Percentiles rank a stretch among this genome's conserved stretches.
Conservation (phyloP, 2,329 filamentous ascomycete species). For the Venturia effusa region DNA sequence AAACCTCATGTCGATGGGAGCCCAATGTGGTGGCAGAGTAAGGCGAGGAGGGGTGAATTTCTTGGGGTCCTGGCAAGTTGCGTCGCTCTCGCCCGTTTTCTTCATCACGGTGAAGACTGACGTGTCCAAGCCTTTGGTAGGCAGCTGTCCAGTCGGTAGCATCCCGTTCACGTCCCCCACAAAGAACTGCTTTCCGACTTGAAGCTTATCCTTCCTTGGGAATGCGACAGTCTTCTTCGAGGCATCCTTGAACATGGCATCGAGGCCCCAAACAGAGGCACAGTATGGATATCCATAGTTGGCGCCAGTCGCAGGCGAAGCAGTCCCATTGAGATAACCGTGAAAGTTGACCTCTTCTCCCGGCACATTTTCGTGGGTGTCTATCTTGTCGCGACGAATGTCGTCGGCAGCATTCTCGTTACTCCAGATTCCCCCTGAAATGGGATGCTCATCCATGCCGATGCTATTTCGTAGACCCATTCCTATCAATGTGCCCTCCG, state of each 20-base stretch:
- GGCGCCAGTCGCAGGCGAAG: slow-evolving; percentile 28
- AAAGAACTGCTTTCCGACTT: slow-evolving; percentile 40
- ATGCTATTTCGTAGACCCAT: slow-evolving; percentile 68
- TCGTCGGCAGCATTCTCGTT: slow-evolving; percentile 65
- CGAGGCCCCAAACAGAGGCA: slow-evolving; percentile 53
- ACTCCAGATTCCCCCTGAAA: slow-evolving; percentile 37
- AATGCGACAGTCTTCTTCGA: not conserved
- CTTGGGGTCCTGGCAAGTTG: slow-evolving; percentile 26
- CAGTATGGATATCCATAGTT: slow-evolving; percentile 66
- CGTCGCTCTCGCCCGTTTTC: slow-evolving; percentile 34
- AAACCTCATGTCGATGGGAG: slow-evolving; percentile 58
- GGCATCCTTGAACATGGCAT: slow-evolving; percentile 22
- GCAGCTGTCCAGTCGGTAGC: not conserved
- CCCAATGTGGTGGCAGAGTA: slow-evolving; percentile 55
- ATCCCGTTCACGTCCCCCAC: slow-evolving; percentile 18
- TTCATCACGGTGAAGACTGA: not conserved
- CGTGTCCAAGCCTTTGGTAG: not conserved
- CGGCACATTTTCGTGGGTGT: slow-evolving; percentile 58
- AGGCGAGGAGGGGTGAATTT: slow-evolving; percentile 37
- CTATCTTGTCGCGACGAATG: slow-evolving; percentile 43
- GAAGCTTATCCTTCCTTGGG: slow-evolving; percentile 33
- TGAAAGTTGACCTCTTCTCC: slow-evolving; percentile 66
- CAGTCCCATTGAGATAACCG: slow-evolving; percentile 45
- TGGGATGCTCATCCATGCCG: slow-evolving; percentile 52
- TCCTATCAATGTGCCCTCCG: slow-evolving; percentile 42